Conservation (phyloP, 139 green algal species). For the Spirogloea muscicola region DNA sequence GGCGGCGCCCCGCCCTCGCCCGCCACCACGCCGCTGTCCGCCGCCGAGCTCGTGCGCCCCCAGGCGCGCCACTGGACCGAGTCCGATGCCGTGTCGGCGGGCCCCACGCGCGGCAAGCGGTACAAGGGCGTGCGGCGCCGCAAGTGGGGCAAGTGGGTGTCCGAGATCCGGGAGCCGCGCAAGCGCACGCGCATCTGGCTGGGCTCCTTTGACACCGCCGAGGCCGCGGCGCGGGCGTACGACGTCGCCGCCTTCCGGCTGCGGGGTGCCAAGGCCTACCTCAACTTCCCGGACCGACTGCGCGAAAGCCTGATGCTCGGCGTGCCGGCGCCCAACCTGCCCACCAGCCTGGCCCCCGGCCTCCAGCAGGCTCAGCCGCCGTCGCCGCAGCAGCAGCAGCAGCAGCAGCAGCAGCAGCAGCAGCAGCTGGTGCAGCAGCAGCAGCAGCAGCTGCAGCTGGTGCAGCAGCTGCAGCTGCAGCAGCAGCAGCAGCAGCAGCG, state of each 20-base stretch:
- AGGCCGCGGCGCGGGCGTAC: constrained; percentile 87
- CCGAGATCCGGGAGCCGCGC: constrained; percentile 91
- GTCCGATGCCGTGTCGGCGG: neutral
- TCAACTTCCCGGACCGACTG: constrained; percentile 87
- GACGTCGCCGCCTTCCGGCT: constrained; percentile 84
- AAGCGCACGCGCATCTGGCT: constrained; percentile 77
- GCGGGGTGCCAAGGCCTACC: constrained; percentile 70
- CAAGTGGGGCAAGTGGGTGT: constrained; percentile 61
- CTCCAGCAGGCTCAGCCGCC: too few species aligned
- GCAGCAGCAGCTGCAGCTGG: too few species aligned
- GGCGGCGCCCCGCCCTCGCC: neutral
- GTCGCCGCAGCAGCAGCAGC: too few species aligned
- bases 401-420: too few species aligned
- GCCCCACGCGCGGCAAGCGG: neutral
- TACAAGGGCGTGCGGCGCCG: constrained; percentile 32
- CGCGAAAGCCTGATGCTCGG: too few species aligned
- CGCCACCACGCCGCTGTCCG: neutral
- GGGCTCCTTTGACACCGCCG: constrained; percentile 91
- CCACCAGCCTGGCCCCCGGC: too few species aligned
- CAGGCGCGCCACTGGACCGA: neutral
- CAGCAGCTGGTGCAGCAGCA: too few species aligned
- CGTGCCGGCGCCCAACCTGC: too few species aligned
- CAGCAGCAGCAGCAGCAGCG: too few species aligned
- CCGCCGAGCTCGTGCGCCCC: neutral
- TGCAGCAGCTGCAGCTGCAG: too few species aligned